These are phyloP conservation scores for Exophiala sp. DNA, from an alignment of 2,329 filamentous ascomycete genomes.

Conservation along the genomic window DNA sequence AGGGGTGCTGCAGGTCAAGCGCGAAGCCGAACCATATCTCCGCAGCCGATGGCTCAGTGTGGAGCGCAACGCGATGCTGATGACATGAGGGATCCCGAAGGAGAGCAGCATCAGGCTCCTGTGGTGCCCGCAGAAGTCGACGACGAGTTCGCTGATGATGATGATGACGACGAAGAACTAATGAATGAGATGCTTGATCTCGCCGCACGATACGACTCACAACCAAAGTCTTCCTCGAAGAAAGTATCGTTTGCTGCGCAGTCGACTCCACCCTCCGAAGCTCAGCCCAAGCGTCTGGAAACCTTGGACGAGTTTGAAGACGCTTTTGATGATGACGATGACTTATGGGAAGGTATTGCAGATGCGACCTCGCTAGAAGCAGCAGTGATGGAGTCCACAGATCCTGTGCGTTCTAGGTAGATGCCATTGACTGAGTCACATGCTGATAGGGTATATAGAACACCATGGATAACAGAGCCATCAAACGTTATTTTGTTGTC, in stretches of 20 bases:
- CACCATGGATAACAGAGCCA: slow-evolving; percentile 61
- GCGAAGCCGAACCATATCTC: not conserved
- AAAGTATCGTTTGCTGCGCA: not conserved
- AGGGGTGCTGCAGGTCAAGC: too few species aligned
- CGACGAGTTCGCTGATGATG: slow-evolving; percentile 30
- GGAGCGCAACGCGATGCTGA: not conserved
- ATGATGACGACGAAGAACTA: slow-evolving; percentile 32
- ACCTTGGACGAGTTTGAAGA: slow-evolving; percentile 41
- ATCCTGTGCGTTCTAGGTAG: slow-evolving; percentile 15
- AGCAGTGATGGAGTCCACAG: slow-evolving; percentile 56
- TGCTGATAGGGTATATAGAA: slow-evolving; percentile 69
- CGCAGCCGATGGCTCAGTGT: not conserved
- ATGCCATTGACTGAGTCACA: slow-evolving; percentile 40
- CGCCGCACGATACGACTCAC: slow-evolving; percentile 25
- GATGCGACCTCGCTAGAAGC: slow-evolving; percentile 56
- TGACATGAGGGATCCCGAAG: not conserved
- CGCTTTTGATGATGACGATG: slow-evolving; percentile 67
- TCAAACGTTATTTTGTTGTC: slow-evolving; percentile 82
- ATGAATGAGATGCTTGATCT: slow-evolving; percentile 31
- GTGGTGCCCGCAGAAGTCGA: slow-evolving; percentile 9
- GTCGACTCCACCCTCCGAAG: not conserved
- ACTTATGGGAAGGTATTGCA: slow-evolving; percentile 70
- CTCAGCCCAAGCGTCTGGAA: slow-evolving; percentile 13
- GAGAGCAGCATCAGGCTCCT: not conserved
- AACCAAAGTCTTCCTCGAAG: slow-evolving; percentile 1